Conservation (phyloP, 2,329 filamentous ascomycete genomes). For the Paracamarosporium sp. region DNA sequence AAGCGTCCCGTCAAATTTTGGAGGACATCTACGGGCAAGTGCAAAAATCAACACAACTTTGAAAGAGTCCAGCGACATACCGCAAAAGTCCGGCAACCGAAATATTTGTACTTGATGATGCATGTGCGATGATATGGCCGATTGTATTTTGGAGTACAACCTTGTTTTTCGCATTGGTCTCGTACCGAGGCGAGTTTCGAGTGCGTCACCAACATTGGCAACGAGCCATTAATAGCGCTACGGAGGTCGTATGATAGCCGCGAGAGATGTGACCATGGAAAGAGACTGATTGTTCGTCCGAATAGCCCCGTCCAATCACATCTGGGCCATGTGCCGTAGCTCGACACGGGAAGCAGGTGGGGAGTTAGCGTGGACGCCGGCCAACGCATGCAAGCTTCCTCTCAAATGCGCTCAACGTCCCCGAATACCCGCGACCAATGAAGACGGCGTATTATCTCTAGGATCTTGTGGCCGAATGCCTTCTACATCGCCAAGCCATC, state of each 20-base stretch:
- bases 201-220: background rate
- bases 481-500: background rate
- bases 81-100: too few species aligned
- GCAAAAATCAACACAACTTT: background rate
- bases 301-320: slow-evolving; percentile 6
- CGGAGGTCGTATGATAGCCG: background rate
- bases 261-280: background rate
- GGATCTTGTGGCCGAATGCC: background rate
- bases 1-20: background rate
- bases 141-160: background rate
- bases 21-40: background rate
- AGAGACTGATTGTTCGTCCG: background rate
- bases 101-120: background rate
- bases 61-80: background rate
- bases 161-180: background rate
- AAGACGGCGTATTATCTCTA: background rate
- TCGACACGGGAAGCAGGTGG: background rate
- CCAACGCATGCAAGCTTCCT: background rate
- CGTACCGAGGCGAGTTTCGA: background rate
- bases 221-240: background rate
- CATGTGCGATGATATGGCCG: too few species aligned
- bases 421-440: slow-evolving; percentile 1
- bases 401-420: background rate
- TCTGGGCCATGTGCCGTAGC: background rate
- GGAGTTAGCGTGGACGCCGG: background rate